Percentiles rank a stretch among this genome's conserved stretches.
These are phyloP conservation scores for Rhynchosporium secalis DNA, from an alignment of 2,329 filamentous ascomycete species.

Conservation along the genomic window DNA sequence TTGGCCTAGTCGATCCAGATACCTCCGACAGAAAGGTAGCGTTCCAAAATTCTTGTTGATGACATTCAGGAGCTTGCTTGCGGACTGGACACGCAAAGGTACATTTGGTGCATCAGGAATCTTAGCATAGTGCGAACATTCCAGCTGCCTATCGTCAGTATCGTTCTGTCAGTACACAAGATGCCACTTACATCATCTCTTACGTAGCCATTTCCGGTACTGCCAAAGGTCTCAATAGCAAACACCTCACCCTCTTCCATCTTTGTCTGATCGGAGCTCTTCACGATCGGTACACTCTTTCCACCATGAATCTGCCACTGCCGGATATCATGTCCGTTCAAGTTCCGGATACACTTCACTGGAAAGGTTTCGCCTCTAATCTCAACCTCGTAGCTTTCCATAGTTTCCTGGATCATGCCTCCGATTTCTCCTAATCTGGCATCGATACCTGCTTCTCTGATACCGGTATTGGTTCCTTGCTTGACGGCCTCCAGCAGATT, in stretches of 20 bases:
- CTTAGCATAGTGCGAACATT: constrained; percentile 86
- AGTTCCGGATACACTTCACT: constrained; percentile 55
- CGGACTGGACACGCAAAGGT: constrained; percentile 74
- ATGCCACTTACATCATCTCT: constrained; percentile 70
- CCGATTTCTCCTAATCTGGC: constrained; percentile 73
- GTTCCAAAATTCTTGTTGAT: constrained; percentile 98
- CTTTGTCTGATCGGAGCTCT: constrained; percentile 83
- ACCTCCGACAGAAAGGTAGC: constrained; percentile 85
- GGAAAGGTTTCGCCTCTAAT: constrained; percentile 53
- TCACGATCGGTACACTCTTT: constrained; percentile 93
- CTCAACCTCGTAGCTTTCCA: constrained; percentile 62
- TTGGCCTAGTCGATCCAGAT: constrained; percentile 88
- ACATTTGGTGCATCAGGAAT: constrained; percentile 71
- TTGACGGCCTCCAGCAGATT: constrained; percentile 66
- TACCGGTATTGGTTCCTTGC: constrained; percentile 71
- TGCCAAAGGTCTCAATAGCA: constrained; percentile 94
- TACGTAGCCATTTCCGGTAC: constrained; percentile 86
- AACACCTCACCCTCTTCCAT: constrained; percentile 98
- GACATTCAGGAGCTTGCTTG: constrained; percentile 79
- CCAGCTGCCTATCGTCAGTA: constrained; percentile 52
- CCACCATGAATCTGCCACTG: constrained; percentile 88
- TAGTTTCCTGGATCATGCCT: constrained; percentile 58
- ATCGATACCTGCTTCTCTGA: constrained; percentile 90
- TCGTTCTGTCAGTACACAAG: constrained; percentile 3
- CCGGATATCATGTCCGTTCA: constrained; percentile 78